Conservation (phyloP, 2,329 filamentous ascomycete genomes). For the Botryosphaeria agaves region DNA sequence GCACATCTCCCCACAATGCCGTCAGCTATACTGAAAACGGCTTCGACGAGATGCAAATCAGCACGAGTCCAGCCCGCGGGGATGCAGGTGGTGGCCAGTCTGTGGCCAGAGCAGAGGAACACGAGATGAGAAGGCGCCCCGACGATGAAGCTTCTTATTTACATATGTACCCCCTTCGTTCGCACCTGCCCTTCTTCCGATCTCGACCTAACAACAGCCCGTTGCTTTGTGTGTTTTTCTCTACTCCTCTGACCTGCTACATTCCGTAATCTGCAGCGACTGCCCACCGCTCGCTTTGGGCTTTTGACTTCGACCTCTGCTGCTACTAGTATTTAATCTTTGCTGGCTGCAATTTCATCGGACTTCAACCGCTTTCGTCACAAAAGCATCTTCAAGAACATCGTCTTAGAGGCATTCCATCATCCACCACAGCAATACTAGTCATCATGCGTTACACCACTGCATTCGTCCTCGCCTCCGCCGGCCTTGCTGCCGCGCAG, state of each 20-base stretch:
- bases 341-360: background rate
- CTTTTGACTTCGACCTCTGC: background rate
- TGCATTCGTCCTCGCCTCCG: constrained; percentile 15
- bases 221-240: too few relatives aligned
- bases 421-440: background rate
- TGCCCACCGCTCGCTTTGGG: background rate
- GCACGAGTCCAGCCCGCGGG: too few relatives aligned
- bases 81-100: too few relatives aligned
- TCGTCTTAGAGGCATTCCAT: background rate
- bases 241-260: background rate
- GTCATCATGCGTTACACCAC: constrained; percentile 4
- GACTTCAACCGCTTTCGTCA: background rate
- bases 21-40: too few relatives aligned
- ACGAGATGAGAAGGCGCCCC: too few relatives aligned
- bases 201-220: too few relatives aligned
- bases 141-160: too few relatives aligned
- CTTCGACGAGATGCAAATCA: too few relatives aligned
- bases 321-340: background rate
- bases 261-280: background rate
- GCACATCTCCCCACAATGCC: too few relatives aligned
- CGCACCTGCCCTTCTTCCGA: too few relatives aligned
- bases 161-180: too few relatives aligned
- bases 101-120: too few relatives aligned
- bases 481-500: constrained; percentile 23
- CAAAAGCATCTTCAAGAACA: background rate